A percentile compares a stretch with the other conserved stretches of the same genome.
Evolutionary conservation across 23 red algal species (phyloP).

Genomic region (Gracilaria caudata): DNA sequence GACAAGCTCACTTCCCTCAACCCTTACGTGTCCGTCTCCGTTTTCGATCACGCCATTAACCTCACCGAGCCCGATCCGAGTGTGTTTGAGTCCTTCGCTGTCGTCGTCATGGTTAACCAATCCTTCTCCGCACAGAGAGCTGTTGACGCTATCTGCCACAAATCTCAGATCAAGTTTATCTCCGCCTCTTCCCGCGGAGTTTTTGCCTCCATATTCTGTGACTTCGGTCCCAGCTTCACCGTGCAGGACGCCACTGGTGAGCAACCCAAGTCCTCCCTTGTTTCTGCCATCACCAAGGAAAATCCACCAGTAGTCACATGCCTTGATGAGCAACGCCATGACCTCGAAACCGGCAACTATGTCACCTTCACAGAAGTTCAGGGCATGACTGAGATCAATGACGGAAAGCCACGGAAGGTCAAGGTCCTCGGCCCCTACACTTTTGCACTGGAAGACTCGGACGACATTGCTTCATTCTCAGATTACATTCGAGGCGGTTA

Average conservation of each 20-base stretch:
- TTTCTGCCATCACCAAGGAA: slow-evolving; percentile 84
- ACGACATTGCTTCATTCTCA: slow-evolving; percentile 60
- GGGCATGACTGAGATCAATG: slow-evolving; percentile 91
- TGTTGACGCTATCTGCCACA: slow-evolving; percentile 72
- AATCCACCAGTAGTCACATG: slow-evolving; percentile 80
- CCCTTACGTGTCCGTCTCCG: slow-evolving; percentile 81
- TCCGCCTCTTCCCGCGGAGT: slow-evolving; percentile 77
- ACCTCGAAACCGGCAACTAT: slow-evolving; percentile 93
- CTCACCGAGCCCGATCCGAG: slow-evolving; percentile 51
- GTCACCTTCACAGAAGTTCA: slow-evolving; percentile 92
- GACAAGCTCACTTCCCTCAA: slow-evolving; percentile 79
- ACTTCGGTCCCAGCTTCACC: slow-evolving; percentile 84
- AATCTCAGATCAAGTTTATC: slow-evolving; percentile 76
- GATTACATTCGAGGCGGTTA: slow-evolving; percentile 92
- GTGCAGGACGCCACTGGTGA: slow-evolving; percentile 93
- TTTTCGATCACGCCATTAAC: slow-evolving; percentile 47
- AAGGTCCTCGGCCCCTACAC: slow-evolving; percentile 88
- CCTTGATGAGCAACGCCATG: slow-evolving; percentile 96
- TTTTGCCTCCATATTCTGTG: slow-evolving; percentile 90
- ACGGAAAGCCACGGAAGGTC: slow-evolving; percentile 78
- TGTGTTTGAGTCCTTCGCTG: slow-evolving; percentile 50
- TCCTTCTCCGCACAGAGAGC: slow-evolving; percentile 53
- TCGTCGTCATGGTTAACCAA: slow-evolving; percentile 92
- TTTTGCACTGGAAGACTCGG: slow-evolving; percentile 81
- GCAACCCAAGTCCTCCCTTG: slow-evolving; percentile 74